Evolutionary conservation across 2,329 filamentous ascomycete genomes (phyloP).

Genomic region (Hypomyces perniciosus): DNA sequence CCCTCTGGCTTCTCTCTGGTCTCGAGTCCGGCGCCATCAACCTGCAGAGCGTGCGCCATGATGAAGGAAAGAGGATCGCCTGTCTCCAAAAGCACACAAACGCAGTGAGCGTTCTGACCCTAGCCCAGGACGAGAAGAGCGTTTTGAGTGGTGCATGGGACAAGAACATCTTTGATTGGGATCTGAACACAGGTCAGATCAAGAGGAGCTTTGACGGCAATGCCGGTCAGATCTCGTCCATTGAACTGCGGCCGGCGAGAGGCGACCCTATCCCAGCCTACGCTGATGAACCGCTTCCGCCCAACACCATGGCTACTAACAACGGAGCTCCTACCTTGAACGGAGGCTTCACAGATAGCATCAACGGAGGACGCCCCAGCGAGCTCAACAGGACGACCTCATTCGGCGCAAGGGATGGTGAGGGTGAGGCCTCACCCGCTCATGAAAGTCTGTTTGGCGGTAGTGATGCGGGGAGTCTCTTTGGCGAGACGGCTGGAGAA

Average conservation of each 20-base stretch:
- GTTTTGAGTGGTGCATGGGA: slow-evolving; percentile 95
- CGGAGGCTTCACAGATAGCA: slow-evolving; percentile 32
- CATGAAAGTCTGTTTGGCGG: slow-evolving; percentile 79
- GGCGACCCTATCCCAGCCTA: slow-evolving; percentile 70
- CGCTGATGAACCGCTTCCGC: slow-evolving; percentile 52
- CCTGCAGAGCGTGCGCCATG: slow-evolving; percentile 84
- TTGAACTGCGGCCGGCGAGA: slow-evolving; percentile 77
- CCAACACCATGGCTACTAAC: slow-evolving; percentile 71
- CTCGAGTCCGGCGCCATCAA: slow-evolving; percentile 90
- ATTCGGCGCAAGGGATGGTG: slow-evolving; percentile 45
- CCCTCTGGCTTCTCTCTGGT: slow-evolving; percentile 85
- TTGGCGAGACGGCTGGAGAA: slow-evolving; percentile 64
- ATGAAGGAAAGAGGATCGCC: slow-evolving; percentile 85
- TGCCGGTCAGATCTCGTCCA: slow-evolving; percentile 77
- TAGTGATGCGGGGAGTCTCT: slow-evolving; percentile 75
- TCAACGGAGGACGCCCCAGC: slow-evolving; percentile 14
- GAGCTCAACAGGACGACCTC: slow-evolving; percentile 14
- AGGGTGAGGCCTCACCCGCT: slow-evolving; percentile 52
- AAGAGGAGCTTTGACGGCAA: slow-evolving; percentile 71
- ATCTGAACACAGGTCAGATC: slow-evolving; percentile 76
- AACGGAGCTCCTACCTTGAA: slow-evolving; percentile 57
- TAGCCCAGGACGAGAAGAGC: slow-evolving; percentile 79
- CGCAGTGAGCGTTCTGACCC: slow-evolving; percentile 78
- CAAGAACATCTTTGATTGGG: slow-evolving; percentile 91
- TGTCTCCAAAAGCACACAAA: slow-evolving; percentile 79